phyloP scores from a whole-genome alignment of 495 filamentous ascomycete genomes.

The Mytilinidion resinicola region DNA sequence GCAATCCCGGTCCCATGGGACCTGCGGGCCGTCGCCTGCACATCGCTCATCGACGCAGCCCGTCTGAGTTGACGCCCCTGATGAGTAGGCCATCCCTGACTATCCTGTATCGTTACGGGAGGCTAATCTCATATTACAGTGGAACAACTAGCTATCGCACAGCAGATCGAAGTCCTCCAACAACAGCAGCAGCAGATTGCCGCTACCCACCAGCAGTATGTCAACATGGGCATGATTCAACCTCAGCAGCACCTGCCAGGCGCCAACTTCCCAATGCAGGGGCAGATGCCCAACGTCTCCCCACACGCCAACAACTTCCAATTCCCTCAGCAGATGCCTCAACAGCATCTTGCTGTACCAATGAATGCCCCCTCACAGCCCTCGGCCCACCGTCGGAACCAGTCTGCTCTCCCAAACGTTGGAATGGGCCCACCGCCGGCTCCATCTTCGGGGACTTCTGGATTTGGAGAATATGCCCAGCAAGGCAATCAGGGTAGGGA shows the following conservation, averaged over 20 bases:
- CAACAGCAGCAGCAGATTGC: conserved; percentile 98
- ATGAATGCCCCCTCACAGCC: conserved; percentile 74
- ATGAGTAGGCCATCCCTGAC: conserved; percentile 71
- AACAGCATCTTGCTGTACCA: conserved; percentile 58
- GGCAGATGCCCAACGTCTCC: conserved; percentile 65
- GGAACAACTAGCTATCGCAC: conserved; percentile 98
- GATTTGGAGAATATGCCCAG: conserved; percentile 74
- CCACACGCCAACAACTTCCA: conserved; percentile 81
- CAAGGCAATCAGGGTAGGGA: conserved; percentile 56
- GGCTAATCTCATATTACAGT: conserved; percentile 35
- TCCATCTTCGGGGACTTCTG: conserved; percentile 90
- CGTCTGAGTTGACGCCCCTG: conserved; percentile 93
- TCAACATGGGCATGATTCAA: conserved; percentile 90
- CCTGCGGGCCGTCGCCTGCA: conserved; percentile 86
- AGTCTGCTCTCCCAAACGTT: conserved; percentile 92
- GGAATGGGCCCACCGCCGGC: conserved; percentile 90
- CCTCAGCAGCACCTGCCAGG: conserved; percentile 71
- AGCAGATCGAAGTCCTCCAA: conserved; percentile 96
- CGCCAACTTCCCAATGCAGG: conserved; percentile 61
- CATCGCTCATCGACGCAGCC: conserved; percentile 94
- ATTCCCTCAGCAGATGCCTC: conserved; percentile 73
- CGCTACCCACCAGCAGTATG: conserved; percentile 91
- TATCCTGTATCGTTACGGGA: background rate
- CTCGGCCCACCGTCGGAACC: conserved; percentile 90
- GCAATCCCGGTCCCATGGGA: conserved; percentile 68